Conservation (phyloP, 2,329 filamentous ascomycete species). For the Fusarium pseudonygamai region DNA sequence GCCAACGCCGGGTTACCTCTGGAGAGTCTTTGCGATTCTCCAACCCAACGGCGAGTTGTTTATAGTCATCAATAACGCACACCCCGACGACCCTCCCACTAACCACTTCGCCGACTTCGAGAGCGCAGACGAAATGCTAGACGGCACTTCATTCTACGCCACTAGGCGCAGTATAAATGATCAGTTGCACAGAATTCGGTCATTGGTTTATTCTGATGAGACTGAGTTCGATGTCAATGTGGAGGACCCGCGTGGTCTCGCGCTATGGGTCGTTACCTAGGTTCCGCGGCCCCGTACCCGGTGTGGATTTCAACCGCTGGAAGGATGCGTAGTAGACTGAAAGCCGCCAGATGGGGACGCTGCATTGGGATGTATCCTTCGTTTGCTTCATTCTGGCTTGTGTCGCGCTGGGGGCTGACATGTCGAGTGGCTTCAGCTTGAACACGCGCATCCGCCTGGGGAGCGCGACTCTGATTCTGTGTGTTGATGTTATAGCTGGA, state of each 20-base stretch:
- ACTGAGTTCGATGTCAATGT: background rate
- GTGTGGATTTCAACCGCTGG: background rate
- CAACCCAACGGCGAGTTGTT: fast-evolving
- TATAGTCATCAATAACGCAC: background rate
- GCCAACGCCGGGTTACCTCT: too few species aligned
- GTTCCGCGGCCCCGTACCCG: background rate
- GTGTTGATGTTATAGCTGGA: fast-evolving
- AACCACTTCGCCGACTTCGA: background rate
- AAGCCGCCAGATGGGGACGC: too few species aligned
- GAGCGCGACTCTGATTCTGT: too few species aligned
- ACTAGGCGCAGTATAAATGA: fast-evolving
- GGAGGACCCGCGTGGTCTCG: fast-evolving
- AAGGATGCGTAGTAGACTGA: background rate
- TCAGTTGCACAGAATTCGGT: fast-evolving
- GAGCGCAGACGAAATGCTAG: fast-evolving
- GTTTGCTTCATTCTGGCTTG: too few species aligned
- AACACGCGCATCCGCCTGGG: fast-evolving
- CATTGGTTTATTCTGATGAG: background rate
- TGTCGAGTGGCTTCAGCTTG: background rate
- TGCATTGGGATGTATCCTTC: too few species aligned
- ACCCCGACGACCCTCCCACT: background rate
- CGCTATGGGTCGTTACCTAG: background rate
- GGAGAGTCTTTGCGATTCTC: too few species aligned
- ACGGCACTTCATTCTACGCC: background rate
- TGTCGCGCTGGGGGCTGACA: background rate